Conservation (phyloP, 257 asterid genomes). For the Salvia miltiorrhiza region DNA sequence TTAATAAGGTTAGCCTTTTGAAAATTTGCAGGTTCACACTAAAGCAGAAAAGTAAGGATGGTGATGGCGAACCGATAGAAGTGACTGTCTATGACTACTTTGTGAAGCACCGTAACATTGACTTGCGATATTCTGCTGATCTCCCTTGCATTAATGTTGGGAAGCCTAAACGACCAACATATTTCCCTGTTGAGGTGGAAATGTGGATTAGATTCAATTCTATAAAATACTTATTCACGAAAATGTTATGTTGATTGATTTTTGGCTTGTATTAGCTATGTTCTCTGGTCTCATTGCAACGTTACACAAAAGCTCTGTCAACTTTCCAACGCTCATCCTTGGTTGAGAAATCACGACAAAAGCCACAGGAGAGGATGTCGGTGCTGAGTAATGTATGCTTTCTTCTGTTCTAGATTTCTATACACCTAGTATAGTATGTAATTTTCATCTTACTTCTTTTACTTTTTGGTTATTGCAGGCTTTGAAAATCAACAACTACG, state of each 20-base stretch:
- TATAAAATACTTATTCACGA: background rate
- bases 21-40: conserved; percentile 51
- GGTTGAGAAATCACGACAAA: conserved; percentile 88
- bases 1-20: background rate
- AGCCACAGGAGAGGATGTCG: conserved; percentile 82
- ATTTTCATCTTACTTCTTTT: conserved; percentile 3
- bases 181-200: conserved; percentile 80
- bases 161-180: conserved; percentile 81
- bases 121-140: conserved; percentile 77
- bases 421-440: background rate
- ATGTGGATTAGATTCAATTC: conserved; percentile 1
- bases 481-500: conserved; percentile 68
- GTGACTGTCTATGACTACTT: conserved; percentile 88
- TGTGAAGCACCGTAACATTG: conserved; percentile 68
- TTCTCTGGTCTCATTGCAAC: conserved; percentile 71
- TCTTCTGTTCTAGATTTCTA: background rate
- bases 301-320: conserved; percentile 75
- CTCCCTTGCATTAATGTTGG: conserved; percentile 95
- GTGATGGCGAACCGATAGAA: conserved; percentile 58
- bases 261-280: conserved; percentile 49
- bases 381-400: conserved; percentile 57
- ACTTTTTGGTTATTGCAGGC: conserved; percentile 46
- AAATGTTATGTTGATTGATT: background rate
- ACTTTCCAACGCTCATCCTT: conserved; percentile 74
- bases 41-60: conserved; percentile 57